These are phyloP conservation scores for Ammopiptanthus mongolicus DNA, from an alignment of 306 rosid genomes.

Conservation along the genomic window DNA sequence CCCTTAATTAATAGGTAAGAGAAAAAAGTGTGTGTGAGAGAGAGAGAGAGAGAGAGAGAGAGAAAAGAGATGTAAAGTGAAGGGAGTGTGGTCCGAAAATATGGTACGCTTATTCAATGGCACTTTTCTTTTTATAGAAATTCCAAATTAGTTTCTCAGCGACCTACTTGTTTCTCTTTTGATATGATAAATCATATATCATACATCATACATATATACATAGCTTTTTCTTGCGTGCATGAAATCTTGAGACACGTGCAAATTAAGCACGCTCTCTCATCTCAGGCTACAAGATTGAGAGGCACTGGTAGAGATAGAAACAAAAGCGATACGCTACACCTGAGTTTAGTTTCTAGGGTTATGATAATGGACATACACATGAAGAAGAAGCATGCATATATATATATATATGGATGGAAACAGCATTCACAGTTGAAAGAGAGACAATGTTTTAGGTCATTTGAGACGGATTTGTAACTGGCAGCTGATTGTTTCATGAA, in stretches of 20 bases:
- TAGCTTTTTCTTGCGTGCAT: neutral
- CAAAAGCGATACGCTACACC: neutral
- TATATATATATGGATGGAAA: neutral
- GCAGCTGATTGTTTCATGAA: no score
- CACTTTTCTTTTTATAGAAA: neutral
- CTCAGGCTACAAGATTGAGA: neutral
- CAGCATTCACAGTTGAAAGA: no score
- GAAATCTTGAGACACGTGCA: neutral
- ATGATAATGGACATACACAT: neutral
- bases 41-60: no score
- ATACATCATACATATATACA: no score
- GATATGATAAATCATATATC: no score
- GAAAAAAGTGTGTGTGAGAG: no score
- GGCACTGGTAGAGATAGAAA: neutral
- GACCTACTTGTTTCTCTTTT: no score
- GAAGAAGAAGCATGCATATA: neutral
- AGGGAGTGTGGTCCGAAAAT: neutral
- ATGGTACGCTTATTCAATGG: neutral
- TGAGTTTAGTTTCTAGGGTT: neutral
- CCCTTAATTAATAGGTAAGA: no score
- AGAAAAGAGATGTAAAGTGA: no score
- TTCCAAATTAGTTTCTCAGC: neutral
- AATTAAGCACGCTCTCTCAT: neutral
- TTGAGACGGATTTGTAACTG: neutral
- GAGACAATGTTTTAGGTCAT: neutral